Base-by-base conservation (phyloP, 2,329 filamentous ascomycete species). In the Passalora sequoiae region DNA sequence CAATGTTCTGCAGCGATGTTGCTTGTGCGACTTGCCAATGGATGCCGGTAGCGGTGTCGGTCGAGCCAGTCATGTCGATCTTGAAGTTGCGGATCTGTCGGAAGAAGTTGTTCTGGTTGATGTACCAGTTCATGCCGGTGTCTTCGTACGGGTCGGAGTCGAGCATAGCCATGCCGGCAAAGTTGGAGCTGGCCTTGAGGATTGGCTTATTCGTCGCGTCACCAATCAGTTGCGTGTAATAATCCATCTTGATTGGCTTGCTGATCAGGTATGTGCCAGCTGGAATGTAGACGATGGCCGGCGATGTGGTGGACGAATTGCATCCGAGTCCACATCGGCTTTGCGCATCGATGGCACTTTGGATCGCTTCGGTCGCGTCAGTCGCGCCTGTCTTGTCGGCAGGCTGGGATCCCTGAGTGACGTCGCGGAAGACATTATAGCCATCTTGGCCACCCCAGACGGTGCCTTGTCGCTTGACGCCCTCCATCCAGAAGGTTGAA, bases 141-240 rank as follows among this genome's bases (percentile, higher is more conserved):
- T 76, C 63, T 28, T 78, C 76, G 66, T 97, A 97, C 0, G 89
- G 89, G 60, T 97, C 83, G 2, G 86, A 75, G 62, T 96, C 89
- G 54, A 98, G 44, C 1, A 66, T 39, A 15, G 56, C 63, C 21
- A 60, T 60, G 21, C 59, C 63, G 12, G 53, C 49, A 44, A 66
- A 65, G 20, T 55, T 49, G 2, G 55, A 29, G 5, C 54, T 28
- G 31, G 58, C 63, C 40, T 53, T 54, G 32, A 61, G 55, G 16
- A 92, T 85, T 55, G 91, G 89, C 10, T 83, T 66, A 50, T 77
- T 72, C 57, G 78, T 61, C 37, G 83, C 81, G 69, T 97, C 89
- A 44, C 91, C 91, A 25, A 96, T 74, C 49, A 97, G 79, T 65
- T 96, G 89, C 7, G 89, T 94, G 72, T 95, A 95, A 74, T 97